These are phyloP conservation scores for Phytophthora pisi DNA, from an alignment of 352 stramenopile genomes.

Conservation along the genomic window DNA sequence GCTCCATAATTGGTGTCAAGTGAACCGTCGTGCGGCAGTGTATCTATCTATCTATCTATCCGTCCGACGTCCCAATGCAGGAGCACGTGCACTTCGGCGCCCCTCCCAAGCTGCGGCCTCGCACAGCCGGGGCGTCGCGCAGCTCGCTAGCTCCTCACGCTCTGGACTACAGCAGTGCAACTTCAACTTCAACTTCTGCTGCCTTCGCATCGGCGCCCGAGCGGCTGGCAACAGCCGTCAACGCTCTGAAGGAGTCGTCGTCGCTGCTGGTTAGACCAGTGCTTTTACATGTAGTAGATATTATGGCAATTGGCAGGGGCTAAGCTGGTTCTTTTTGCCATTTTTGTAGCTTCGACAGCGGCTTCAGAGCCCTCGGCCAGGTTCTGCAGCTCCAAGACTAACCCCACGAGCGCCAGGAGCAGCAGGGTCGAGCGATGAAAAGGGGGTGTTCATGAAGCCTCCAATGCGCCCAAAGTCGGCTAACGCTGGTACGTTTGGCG, in stretches of 20 bases:
- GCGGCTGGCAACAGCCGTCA: constrained; percentile 20
- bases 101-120: constrained; percentile 54
- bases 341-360: constrained; percentile 54
- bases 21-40: background rate
- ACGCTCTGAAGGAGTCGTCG: constrained; percentile 15
- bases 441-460: constrained; percentile 43
- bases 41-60: too few relatives aligned
- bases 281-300: background rate
- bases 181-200: constrained; percentile 19
- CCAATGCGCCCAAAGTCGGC: constrained; percentile 51
- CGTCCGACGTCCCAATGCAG: constrained; percentile 23
- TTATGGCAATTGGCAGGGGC: background rate
- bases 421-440: constrained; percentile 9
- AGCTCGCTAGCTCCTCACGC: constrained; percentile 12
- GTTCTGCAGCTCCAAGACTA: constrained; percentile 25
- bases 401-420: constrained; percentile 17
- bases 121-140: constrained; percentile 43
- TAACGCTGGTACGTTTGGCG: constrained; percentile 8
- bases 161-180: constrained; percentile 2
- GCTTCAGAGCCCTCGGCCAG: constrained; percentile 50
- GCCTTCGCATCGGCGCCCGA: constrained; percentile 18
- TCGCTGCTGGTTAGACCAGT: constrained; percentile 10
- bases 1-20: background rate
- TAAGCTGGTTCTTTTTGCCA: background rate
- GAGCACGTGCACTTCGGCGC: constrained; percentile 60